These are phyloP conservation scores for Evansstolkia leycettana DNA, from an alignment of 495 filamentous ascomycete species.

Conservation along the genomic window DNA sequence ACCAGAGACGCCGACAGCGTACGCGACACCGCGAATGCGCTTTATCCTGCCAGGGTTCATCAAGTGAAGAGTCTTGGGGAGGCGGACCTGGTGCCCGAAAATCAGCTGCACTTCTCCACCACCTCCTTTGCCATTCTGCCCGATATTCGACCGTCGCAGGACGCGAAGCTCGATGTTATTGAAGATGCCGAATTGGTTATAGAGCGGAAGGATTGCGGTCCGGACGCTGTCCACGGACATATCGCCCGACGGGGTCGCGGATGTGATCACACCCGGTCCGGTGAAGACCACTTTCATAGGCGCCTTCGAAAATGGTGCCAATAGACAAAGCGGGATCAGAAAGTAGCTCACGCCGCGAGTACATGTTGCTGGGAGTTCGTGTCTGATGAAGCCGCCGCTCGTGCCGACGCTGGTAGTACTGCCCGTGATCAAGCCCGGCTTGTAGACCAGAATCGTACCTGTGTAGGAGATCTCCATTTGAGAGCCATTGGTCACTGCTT, in stretches of 20 bases:
- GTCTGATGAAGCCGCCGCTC: constrained; percentile 57
- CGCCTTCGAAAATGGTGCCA: constrained; percentile 87
- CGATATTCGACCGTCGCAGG: constrained; percentile 62
- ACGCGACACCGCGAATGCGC: constrained; percentile 82
- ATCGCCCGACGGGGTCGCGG: constrained; percentile 67
- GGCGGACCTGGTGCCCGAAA: constrained; percentile 81
- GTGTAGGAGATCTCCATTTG: constrained; percentile 90
- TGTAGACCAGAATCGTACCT: constrained; percentile 82
- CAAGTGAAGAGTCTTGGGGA: constrained; percentile 86
- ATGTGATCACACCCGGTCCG: constrained; percentile 89
- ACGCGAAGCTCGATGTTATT: constrained; percentile 81
- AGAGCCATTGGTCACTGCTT: constrained; percentile 89
- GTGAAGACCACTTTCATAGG: constrained; percentile 79
- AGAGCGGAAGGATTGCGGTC: constrained; percentile 82
- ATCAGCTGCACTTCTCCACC: constrained; percentile 86
- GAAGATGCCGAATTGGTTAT: constrained; percentile 78
- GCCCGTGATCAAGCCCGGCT: constrained; percentile 84
- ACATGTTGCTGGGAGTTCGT: constrained; percentile 64
- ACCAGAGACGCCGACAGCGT: constrained; percentile 76
- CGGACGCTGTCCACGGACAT: constrained; percentile 85
- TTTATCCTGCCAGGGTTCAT: constrained; percentile 81
- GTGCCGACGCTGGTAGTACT: constrained; percentile 54
- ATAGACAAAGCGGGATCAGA: constrained; percentile 73
- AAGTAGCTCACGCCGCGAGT: constrained; percentile 82
- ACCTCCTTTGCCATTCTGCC: constrained; percentile 59